Percentiles rank a stretch among this genome's conserved stretches.
Conservation (phyloP, 768 basidiomycete genomes). For the Baorangia bicolor region DNA sequence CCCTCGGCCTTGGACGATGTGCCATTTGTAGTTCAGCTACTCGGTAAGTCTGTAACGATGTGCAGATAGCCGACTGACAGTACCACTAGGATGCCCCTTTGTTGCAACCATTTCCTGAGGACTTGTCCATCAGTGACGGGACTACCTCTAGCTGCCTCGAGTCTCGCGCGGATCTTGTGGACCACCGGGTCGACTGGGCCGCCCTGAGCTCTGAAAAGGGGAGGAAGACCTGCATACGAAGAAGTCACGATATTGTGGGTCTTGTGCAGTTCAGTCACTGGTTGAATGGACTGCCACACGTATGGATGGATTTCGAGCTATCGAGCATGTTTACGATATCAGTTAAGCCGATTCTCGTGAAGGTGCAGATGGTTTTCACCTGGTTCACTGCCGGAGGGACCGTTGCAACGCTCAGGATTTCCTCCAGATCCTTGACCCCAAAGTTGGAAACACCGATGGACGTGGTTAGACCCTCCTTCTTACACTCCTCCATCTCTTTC, state of each 20-base stretch:
- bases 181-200: not conserved
- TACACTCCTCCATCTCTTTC: slow-evolving; percentile 3
- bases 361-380: not conserved
- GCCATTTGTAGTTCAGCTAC: not conserved
- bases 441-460: slow-evolving; percentile 5
- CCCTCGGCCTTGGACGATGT: not conserved
- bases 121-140: slow-evolving; percentile 1
- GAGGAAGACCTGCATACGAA: slow-evolving; percentile 1
- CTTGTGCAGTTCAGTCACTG: not conserved
- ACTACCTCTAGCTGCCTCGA: not conserved
- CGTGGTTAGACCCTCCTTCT: not conserved
- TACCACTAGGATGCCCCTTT: slow-evolving; percentile 1
- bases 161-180: not conserved
- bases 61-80: not conserved
- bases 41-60: not conserved
- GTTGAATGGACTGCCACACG: slow-evolving; percentile 4
- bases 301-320: slow-evolving; percentile 1
- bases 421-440: not conserved
- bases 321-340: not conserved
- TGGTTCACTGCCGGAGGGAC: not conserved
- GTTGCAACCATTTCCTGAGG: not conserved
- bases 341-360: not conserved
- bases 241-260: not conserved
- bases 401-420: not conserved
- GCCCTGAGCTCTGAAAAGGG: not conserved